Conservation (phyloP, 768 basidiomycete species). For the Brasilioporus rufonigricans region DNA sequence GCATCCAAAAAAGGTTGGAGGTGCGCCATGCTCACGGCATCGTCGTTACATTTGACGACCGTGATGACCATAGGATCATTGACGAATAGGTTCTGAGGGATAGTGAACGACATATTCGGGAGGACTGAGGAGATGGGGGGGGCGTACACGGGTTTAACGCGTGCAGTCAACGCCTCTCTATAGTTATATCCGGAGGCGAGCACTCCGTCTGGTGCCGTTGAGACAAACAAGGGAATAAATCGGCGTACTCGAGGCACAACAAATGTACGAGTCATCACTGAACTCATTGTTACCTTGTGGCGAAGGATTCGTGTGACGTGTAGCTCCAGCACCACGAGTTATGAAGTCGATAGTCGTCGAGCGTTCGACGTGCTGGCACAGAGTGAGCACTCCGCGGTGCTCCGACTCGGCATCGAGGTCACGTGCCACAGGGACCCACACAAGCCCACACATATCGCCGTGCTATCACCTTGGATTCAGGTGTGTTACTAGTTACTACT, state of each 20-base stretch:
- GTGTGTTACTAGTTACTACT: too few relatives aligned
- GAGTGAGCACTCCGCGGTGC: background rate
- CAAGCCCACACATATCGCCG: too few relatives aligned
- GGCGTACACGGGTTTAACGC: background rate
- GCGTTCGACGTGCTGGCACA: background rate
- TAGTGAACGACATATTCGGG: slow-evolving; percentile 14
- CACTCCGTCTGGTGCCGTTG: background rate
- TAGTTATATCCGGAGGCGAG: background rate
- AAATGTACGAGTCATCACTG: background rate
- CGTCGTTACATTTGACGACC: slow-evolving; percentile 28
- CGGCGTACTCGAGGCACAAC: slow-evolving; percentile 9
- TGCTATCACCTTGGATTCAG: too few relatives aligned
- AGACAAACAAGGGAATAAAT: background rate
- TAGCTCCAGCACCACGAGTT: background rate
- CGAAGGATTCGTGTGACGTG: background rate
- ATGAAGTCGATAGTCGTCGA: slow-evolving; percentile 5
- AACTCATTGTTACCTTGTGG: background rate
- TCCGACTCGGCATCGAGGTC: background rate
- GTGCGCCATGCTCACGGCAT: slow-evolving; percentile 18
- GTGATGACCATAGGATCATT: slow-evolving; percentile 22
- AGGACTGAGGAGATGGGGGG: background rate
- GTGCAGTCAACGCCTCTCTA: background rate
- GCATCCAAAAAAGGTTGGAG: slow-evolving; percentile 32
- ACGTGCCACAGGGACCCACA: slow-evolving; percentile 10
- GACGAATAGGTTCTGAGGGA: slow-evolving; percentile 37